phyloP scores from a whole-genome alignment of 2,329 filamentous ascomycete species.

The Phialocephala subalpina region DNA sequence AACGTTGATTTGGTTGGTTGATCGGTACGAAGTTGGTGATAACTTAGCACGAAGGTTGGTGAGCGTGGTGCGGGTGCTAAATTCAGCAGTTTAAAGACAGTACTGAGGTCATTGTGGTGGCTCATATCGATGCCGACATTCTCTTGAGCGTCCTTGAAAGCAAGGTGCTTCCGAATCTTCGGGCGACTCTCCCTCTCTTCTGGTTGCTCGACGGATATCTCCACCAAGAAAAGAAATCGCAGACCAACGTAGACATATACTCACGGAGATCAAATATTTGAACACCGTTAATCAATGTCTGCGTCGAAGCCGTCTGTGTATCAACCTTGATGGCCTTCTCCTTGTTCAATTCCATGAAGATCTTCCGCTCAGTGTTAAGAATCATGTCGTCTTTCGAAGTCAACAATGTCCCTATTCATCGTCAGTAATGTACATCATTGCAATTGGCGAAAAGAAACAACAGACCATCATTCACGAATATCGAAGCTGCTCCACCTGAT shows the following conservation, averaged over 20 bases:
- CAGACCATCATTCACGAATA: neutral
- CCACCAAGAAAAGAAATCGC: neutral
- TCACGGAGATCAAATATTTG: neutral
- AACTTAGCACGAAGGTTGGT: slow-evolving; percentile 8
- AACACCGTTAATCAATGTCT: neutral
- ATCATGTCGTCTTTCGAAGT: too few species aligned
- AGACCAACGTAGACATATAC: neutral
- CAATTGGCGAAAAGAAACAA: neutral
- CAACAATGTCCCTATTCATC: neutral
- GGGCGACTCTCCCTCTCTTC: neutral
- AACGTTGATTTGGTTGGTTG: neutral
- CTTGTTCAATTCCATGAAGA: neutral
- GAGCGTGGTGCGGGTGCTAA: slow-evolving; percentile 7
- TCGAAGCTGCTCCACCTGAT: neutral
- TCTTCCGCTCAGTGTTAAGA: neutral
- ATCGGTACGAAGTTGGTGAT: neutral
- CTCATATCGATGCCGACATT: neutral
- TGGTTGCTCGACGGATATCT: neutral
- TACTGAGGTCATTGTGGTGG: slow-evolving; percentile 6
- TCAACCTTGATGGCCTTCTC: neutral
- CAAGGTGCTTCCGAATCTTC: neutral
- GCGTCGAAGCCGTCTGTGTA: neutral
- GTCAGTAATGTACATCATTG: too few species aligned
- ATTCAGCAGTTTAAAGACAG: slow-evolving; percentile 12
- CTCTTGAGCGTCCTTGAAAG: neutral